These are phyloP conservation scores for Dactylellina drechsleri DNA, from an alignment of 2,329 filamentous ascomycete species.

Conservation along the genomic window DNA sequence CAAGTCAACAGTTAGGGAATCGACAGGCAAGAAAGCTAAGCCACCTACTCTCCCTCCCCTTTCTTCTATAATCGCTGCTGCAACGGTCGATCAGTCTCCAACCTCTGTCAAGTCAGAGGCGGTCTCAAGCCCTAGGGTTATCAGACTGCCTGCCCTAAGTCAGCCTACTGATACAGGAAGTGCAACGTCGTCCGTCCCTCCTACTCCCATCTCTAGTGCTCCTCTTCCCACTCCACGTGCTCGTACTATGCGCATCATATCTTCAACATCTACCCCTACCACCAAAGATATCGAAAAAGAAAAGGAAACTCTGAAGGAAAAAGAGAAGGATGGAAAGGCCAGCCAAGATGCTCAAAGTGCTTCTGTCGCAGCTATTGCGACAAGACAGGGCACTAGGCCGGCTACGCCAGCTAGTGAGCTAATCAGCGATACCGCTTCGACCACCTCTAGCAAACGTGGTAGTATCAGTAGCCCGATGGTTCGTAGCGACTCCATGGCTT, in stretches of 20 bases:
- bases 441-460: conserved; percentile 54
- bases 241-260: conserved; percentile 52
- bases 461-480: conserved; percentile 53
- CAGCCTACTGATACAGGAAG: conserved; percentile 22
- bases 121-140: conserved; percentile 34
- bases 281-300: conserved; percentile 32
- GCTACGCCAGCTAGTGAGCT: conserved; percentile 54
- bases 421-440: conserved; percentile 55
- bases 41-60: conserved; percentile 48
- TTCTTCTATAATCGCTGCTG: conserved; percentile 42
- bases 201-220: conserved; percentile 33
- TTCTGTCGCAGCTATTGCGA: conserved; percentile 18
- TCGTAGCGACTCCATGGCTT: conserved; percentile 47
- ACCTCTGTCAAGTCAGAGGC: conserved; percentile 35
- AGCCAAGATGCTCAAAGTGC: conserved; percentile 17
- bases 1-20: conserved; percentile 24
- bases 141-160: conserved; percentile 42
- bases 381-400: conserved; percentile 35
- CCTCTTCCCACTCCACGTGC: conserved; percentile 36
- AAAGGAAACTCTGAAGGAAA: conserved; percentile 5
- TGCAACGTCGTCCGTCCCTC: conserved; percentile 37
- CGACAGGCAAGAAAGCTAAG: conserved; percentile 41
- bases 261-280: conserved; percentile 34
- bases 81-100: conserved; percentile 45
- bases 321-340: conserved; percentile 15